A percentile compares a stretch with the other conserved stretches of the same genome.
Conservation (phyloP, 129 eudicot genomes). For the Artemisia annua region DNA sequence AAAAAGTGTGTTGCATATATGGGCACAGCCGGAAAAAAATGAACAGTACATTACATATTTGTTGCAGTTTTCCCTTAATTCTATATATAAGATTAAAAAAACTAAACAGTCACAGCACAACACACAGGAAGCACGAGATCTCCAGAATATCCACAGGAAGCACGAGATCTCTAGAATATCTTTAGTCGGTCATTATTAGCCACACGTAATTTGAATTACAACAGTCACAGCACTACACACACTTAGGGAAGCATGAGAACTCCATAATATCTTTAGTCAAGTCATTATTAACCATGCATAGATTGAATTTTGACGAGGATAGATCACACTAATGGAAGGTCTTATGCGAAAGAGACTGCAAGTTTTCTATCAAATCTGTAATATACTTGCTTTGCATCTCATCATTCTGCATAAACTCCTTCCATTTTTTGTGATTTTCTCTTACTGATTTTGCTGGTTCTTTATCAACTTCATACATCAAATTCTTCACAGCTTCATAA, state of each 20-base stretch:
- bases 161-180: background rate
- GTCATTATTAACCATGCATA: background rate
- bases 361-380: slow-evolving; percentile 34
- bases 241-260: background rate
- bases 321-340: background rate
- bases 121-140: background rate
- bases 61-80: too few relatives aligned
- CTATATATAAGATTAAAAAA: too few relatives aligned
- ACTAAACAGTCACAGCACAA: too few relatives aligned
- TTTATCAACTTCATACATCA: slow-evolving; percentile 37
- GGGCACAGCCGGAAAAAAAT: too few relatives aligned
- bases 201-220: background rate
- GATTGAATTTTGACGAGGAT: background rate
- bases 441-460: slow-evolving; percentile 30
- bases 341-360: slow-evolving; percentile 30
- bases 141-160: background rate
- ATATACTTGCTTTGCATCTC: slow-evolving; percentile 37
- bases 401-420: slow-evolving; percentile 37
- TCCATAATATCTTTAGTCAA: background rate
- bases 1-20: too few relatives aligned
- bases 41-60: too few relatives aligned
- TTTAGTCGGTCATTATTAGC: background rate
- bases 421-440: slow-evolving; percentile 48
- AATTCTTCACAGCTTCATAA: slow-evolving; percentile 37
- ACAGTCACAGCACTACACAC: background rate